phyloP scores from a whole-genome alignment of 441 rosid species.

The Omphalea diandra region DNA sequence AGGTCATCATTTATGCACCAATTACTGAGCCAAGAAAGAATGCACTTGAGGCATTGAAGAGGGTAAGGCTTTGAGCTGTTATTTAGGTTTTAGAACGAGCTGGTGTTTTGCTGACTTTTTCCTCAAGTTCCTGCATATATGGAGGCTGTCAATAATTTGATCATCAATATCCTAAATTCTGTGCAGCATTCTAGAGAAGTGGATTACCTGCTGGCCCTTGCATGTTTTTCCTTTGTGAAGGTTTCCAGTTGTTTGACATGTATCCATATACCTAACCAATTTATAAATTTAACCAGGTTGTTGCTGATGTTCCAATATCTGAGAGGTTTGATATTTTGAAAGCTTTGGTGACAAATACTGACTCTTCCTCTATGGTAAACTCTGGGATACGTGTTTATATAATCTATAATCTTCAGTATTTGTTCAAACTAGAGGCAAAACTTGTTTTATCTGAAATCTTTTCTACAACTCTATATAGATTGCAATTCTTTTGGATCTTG shows the following conservation, averaged over 20 bases:
- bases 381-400: slow-evolving; percentile 10
- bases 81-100: neutral
- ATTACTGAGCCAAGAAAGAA: slow-evolving; percentile 53
- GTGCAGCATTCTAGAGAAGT: neutral
- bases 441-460: slow-evolving; percentile 11
- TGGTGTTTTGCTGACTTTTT: neutral
- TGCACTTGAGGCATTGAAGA: slow-evolving; percentile 73
- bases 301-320: slow-evolving; percentile 68
- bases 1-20: slow-evolving; percentile 59
- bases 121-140: neutral
- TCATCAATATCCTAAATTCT: neutral
- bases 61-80: slow-evolving; percentile 38
- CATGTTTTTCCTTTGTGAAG: neutral
- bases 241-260: neutral
- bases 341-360: slow-evolving; percentile 51
- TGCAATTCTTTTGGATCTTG: slow-evolving; percentile 81
- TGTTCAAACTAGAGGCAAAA: neutral
- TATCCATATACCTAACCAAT: neutral
- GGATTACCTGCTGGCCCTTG: neutral
- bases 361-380: slow-evolving; percentile 85
- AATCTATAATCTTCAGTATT: slow-evolving; percentile 13
- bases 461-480: slow-evolving; percentile 41
- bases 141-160: neutral
- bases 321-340: slow-evolving; percentile 55
- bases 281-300: slow-evolving; percentile 46